Evolutionary conservation across 2,329 filamentous ascomycete genomes (phyloP).

Genomic region (Periconia sp.): DNA sequence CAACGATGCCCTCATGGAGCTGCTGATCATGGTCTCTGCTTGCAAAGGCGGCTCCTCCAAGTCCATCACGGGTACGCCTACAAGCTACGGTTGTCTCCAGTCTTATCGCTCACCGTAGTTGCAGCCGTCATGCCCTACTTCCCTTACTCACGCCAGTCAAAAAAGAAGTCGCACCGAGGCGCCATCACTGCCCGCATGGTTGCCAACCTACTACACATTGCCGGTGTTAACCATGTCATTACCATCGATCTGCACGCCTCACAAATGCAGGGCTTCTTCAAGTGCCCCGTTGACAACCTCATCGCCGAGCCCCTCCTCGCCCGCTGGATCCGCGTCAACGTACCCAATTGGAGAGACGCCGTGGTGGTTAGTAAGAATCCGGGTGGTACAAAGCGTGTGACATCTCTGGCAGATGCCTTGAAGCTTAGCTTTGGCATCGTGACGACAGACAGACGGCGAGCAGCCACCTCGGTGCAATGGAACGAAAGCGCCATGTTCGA

Average conservation of each 20-base stretch:
- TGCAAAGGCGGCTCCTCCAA: constrained; percentile 98
- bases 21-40: constrained; percentile 98
- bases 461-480: constrained; percentile 60
- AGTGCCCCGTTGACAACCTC: constrained; percentile 95
- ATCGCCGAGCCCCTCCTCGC: constrained; percentile 95
- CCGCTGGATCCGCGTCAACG: constrained; percentile 91
- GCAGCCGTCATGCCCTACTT: constrained; percentile 91
- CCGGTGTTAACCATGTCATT: constrained; percentile 95
- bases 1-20: constrained; percentile 99
- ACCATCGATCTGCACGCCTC: constrained; percentile 90
- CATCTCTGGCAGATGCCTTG: constrained; percentile 90
- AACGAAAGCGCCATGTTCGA: constrained; percentile 78
- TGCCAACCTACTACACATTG: constrained; percentile 90
- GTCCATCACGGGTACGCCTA: constrained; percentile 83
- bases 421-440: constrained; percentile 99
- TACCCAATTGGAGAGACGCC: constrained; percentile 84
- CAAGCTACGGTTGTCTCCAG: constrained; percentile 2
- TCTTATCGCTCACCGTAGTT: constrained; percentile 15
- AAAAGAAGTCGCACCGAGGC: constrained; percentile 97
- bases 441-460: constrained; percentile 72
- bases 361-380: constrained; percentile 99
- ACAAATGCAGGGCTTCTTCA: constrained; percentile 99
- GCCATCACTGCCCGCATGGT: constrained; percentile 98
- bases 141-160: constrained; percentile 98
- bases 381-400: constrained; percentile 95